phyloP scores from a whole-genome alignment of 306 rosid species.

The Casuarina cunninghamiana region DNA sequence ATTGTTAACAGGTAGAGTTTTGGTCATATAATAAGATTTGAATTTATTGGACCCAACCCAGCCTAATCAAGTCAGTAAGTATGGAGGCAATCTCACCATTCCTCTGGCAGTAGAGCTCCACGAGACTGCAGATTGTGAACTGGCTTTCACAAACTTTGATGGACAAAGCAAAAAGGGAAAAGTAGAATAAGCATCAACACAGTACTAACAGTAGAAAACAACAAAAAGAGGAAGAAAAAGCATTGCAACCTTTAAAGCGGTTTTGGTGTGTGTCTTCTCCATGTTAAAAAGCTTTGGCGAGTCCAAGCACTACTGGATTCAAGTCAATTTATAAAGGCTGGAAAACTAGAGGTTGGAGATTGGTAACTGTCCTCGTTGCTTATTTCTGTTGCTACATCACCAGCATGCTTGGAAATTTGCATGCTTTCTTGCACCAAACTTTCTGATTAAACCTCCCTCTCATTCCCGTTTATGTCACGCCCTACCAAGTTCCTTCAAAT shows the following conservation, averaged over 20 bases:
- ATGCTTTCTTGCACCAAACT: constrained; percentile 83
- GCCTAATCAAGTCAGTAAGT: too few species aligned
- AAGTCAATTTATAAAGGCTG: constrained; percentile 36
- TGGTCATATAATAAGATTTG: background rate
- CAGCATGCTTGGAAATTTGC: constrained; percentile 53
- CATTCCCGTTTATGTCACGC: constrained; percentile 51
- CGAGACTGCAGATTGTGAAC: constrained; percentile 58
- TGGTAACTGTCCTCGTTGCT: constrained; percentile 52
- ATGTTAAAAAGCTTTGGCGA: constrained; percentile 30
- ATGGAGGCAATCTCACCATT: constrained; percentile 57
- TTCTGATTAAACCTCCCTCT: constrained; percentile 97
- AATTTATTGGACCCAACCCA: too few species aligned
- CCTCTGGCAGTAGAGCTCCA: constrained; percentile 63
- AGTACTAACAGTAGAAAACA: constrained; percentile 1
- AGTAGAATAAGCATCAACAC: constrained; percentile 28
- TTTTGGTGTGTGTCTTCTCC: constrained; percentile 64
- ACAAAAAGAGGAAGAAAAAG: background rate
- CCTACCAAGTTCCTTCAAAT: constrained; percentile 57
- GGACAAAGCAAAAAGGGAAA: constrained; percentile 8
- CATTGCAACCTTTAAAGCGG: constrained; percentile 58
- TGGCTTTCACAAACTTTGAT: constrained; percentile 54
- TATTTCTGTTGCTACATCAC: constrained; percentile 84
- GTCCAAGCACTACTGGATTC: constrained; percentile 29
- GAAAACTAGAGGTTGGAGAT: constrained; percentile 56
- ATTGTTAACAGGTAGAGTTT: background rate